Percentiles rank a stretch among this genome's conserved stretches.
Conservation (phyloP, 1,284 basidiomycete genomes). For the Baeospora myosura region DNA sequence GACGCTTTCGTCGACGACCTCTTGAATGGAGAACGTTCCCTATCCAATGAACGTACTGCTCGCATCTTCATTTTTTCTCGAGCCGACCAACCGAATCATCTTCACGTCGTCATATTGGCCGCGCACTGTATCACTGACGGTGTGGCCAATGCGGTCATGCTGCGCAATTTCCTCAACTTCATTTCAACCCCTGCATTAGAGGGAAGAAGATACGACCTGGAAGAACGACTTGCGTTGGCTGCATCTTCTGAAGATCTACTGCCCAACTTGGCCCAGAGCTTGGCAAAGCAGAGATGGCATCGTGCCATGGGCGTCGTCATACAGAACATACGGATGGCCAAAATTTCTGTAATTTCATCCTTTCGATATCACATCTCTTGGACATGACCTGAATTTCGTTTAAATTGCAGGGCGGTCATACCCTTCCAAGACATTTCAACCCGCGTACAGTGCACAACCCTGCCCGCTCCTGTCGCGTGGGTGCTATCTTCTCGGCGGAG, state of each 20-base stretch:
- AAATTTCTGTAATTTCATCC: slow-evolving; percentile 24
- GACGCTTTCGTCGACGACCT: slow-evolving; percentile 22
- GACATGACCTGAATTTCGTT: slow-evolving; percentile 5
- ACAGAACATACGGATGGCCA: slow-evolving; percentile 23
- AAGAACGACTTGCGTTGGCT: slow-evolving; percentile 35
- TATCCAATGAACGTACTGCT: slow-evolving; percentile 31
- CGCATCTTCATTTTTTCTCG: slow-evolving; percentile 30
- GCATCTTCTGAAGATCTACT: slow-evolving; percentile 30
- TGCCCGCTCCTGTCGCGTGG: slow-evolving; percentile 24
- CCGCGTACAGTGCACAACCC: slow-evolving; percentile 28
- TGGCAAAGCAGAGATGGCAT: slow-evolving; percentile 39
- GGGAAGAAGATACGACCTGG: slow-evolving; percentile 18
- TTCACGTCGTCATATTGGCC: slow-evolving; percentile 36
- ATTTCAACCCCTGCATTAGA: slow-evolving; percentile 23
- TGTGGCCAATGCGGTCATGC: slow-evolving; percentile 33
- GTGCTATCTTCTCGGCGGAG: slow-evolving; percentile 20
- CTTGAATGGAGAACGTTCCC: slow-evolving; percentile 23
- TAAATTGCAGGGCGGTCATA: slow-evolving; percentile 45
- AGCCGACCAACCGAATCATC: slow-evolving; percentile 23
- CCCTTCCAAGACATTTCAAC: slow-evolving; percentile 37
- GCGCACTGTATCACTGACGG: slow-evolving; percentile 46
- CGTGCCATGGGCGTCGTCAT: slow-evolving; percentile 38
- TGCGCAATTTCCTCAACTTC: slow-evolving; percentile 38
- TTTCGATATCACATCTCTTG: slow-evolving; percentile 1
- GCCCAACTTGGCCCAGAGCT: slow-evolving; percentile 24